Evolutionary conservation across 2,329 filamentous ascomycete genomes (phyloP), one percentile per base, ranked within the genome.

Genomic region (Lomentospora prolificans): DNA sequence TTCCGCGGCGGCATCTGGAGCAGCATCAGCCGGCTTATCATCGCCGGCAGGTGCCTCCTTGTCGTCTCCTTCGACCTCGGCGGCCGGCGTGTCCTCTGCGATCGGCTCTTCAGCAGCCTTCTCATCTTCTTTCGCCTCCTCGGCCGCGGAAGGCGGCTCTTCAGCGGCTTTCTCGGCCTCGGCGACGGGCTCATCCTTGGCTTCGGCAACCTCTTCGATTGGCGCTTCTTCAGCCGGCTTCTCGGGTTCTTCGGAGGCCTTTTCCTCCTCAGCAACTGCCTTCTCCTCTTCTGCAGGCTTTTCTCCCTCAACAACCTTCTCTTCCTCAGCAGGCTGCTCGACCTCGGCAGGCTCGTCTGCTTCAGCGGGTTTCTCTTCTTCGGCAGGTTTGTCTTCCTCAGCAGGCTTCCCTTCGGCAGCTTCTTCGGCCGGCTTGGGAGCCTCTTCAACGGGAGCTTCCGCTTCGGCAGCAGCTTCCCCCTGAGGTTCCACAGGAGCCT

Each of bases 151-250:
- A 14, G 30, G 51, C 24, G 27, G 33, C 27, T 17, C n/a, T 30
- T 41, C 30, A 33, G 12, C 7, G 30, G 30, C 30, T 12, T 33
- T 33, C 7, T 33, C 30, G 30, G 39, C 56, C 10, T 53, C 17
- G 19, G 51, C 22, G n/a, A 53, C 51, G 9, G 54, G 33, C 10
- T 56, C 51, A 2, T 50, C 31, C 39, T 46, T n/a, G n/a, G 39
- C n/a, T 8, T 46, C 39, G 12, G 6, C 39, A 46, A 6, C 57
- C n/a, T 51, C 51, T 14, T 44, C 25, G 25, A 28, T 57, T 19
- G 51, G 55, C 28, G 36, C n/a, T 19, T 59, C 39, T 48, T 53
- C 56, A 17, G 31, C 57, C 61, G 61, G 55, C 61, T 61, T 36
- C 10, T 24, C 53, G 19, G 48, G 55, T 12, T 51, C 51, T 10